Percentiles rank a stretch among this genome's conserved stretches.
Conservation (phyloP, 2,329 filamentous ascomycete genomes). For the Sporothrix curviconia region DNA sequence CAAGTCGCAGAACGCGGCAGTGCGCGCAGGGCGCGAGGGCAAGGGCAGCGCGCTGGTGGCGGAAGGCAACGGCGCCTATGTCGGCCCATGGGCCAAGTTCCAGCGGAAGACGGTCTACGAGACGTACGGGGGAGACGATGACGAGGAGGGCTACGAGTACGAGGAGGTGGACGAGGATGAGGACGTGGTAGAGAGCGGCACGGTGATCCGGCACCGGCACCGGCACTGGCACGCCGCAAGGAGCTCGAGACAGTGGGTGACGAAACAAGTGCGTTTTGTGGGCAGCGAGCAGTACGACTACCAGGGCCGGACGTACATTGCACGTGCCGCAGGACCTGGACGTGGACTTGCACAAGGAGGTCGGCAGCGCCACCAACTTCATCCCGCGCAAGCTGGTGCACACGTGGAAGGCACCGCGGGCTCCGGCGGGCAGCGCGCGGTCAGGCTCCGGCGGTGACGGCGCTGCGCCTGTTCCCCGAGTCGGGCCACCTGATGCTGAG, state of each 20-base stretch:
- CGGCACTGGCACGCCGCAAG: slow-evolving; percentile 49
- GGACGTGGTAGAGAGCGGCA: slow-evolving; percentile 58
- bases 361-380: slow-evolving; percentile 76
- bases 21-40: slow-evolving; percentile 69
- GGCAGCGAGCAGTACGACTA: slow-evolving; percentile 82
- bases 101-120: slow-evolving; percentile 61
- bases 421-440: background rate
- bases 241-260: slow-evolving; percentile 54
- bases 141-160: slow-evolving; percentile 67
- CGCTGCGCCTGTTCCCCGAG: slow-evolving; percentile 79
- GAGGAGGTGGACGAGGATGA: slow-evolving; percentile 72
- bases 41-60: slow-evolving; percentile 80
- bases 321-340: slow-evolving; percentile 89
- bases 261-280: slow-evolving; percentile 84
- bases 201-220: slow-evolving; percentile 50
- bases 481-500: slow-evolving; percentile 86
- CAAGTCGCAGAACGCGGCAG: slow-evolving; percentile 64
- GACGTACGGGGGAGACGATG: slow-evolving; percentile 56
- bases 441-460: slow-evolving; percentile 59
- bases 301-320: slow-evolving; percentile 89
- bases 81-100: slow-evolving; percentile 92
- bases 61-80: slow-evolving; percentile 80
- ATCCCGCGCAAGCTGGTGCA: slow-evolving; percentile 92
- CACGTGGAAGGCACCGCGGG: slow-evolving; percentile 73
- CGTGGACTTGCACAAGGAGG: slow-evolving; percentile 75